Base-by-base conservation (phyloP, 2,329 filamentous ascomycete species). In the Dryadomyces quercivorus region DNA sequence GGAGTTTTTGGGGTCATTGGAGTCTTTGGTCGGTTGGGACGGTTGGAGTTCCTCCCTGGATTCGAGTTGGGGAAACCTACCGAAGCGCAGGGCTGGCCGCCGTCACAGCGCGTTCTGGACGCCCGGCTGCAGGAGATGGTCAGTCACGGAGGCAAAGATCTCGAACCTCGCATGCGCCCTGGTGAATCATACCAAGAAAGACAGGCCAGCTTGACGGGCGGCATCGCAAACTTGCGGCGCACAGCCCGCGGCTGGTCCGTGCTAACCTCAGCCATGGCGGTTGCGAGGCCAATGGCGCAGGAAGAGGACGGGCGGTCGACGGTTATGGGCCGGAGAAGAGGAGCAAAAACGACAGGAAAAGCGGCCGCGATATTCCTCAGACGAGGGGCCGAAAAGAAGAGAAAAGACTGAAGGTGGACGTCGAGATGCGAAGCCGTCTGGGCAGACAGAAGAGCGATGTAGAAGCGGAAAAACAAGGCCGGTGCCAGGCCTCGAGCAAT, bases 201-300 rank as follows among this genome's bases (percentile, higher is more conserved):
- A 59, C 74, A 76, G 21, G 74, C 74, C 51, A 73, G 67, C 62
- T 76, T 77, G 31, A 76, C 73, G 1, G 74, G 74, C 50, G 74
- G 74, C 31, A 68, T 66, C 47, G 70, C 69, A 60, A 73, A 72
- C 61, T 72, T 73, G 56, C 58, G 57, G 6, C 59, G 58, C 54
- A 55, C 58, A 6, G 55, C 52, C 15, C 55, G 57, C 22, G 50
- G 42, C 47, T 53, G 51, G 16, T 50, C 52, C 21, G 55, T 54
- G 16, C 47, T 49, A 21, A 51, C 48, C 34, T 58, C 58, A 2
- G 50, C 55, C 58, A 59, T 59, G 50, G 12, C 40, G 38, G 20
- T 26, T 2, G 26, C 26, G 8, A 31, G 26, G 26, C 26, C 26
- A 31, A 31, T 31, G 26, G 26, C 26, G 26, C 26, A 31, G 26